phyloP scores from a whole-genome alignment of 1,284 basidiomycete species.

The Ganoderma multipileum region DNA sequence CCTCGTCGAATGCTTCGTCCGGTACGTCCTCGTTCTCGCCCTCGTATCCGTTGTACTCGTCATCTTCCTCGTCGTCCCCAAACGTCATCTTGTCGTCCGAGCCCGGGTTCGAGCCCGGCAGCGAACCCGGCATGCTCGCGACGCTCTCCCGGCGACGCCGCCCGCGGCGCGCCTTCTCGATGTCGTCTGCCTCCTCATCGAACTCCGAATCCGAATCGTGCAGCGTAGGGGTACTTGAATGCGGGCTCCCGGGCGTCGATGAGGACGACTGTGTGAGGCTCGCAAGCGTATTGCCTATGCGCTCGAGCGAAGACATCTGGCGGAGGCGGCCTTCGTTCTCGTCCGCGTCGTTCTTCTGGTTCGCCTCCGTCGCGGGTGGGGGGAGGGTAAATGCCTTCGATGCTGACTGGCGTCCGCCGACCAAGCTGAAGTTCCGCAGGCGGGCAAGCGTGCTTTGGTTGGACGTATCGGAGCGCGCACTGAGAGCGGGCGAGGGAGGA shows the following conservation, averaged over 20 bases:
- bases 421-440: constrained; percentile 82
- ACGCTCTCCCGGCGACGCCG: constrained; percentile 63
- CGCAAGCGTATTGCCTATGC: constrained; percentile 63
- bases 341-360: constrained; percentile 22
- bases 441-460: constrained; percentile 77
- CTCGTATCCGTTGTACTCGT: constrained; percentile 46
- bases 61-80: constrained; percentile 55
- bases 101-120: constrained; percentile 49
- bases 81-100: constrained; percentile 57
- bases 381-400: constrained; percentile 40
- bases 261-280: constrained; percentile 50
- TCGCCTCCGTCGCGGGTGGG: constrained; percentile 38
- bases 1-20: constrained; percentile 79
- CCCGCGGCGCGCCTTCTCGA: constrained; percentile 44
- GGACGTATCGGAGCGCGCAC: constrained; percentile 88
- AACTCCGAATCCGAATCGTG: constrained; percentile 64
- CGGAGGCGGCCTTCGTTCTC: constrained; percentile 49
- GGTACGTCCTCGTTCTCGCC: constrained; percentile 52
- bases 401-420: constrained; percentile 54
- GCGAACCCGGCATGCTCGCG: constrained; percentile 84
- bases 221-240: constrained; percentile 57
- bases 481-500: constrained; percentile 91
- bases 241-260: constrained; percentile 52
- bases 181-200: constrained; percentile 47
- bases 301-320: constrained; percentile 78